These are phyloP conservation scores for Meredithiella fracta DNA, from an alignment of 2,329 filamentous ascomycete species.

Conservation along the genomic window DNA sequence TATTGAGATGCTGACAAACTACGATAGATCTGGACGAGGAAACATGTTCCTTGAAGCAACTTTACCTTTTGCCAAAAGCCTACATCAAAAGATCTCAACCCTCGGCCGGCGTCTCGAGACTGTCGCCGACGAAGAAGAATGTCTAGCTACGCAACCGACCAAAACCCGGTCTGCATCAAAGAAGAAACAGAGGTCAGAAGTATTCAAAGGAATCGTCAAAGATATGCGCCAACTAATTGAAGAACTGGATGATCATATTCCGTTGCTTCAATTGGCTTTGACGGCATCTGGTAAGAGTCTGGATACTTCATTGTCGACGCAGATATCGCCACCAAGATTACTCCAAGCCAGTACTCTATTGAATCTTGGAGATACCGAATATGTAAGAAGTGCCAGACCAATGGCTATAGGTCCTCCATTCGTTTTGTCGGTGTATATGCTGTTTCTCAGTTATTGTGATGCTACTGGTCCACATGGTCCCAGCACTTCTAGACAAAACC, in stretches of 20 bases:
- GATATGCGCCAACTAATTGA: slow-evolving; percentile 53
- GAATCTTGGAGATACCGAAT: slow-evolving; percentile 72
- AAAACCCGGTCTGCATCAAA: neutral
- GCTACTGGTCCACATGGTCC: neutral
- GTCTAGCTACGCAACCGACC: neutral
- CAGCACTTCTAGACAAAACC: neutral
- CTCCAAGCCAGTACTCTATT: slow-evolving; percentile 86
- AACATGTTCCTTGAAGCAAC: slow-evolving; percentile 61
- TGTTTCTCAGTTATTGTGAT: slow-evolving; percentile 62
- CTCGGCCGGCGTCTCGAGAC: slow-evolving; percentile 60
- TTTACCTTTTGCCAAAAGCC: slow-evolving; percentile 61
- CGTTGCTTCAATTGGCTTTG: slow-evolving; percentile 82
- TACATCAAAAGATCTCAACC: slow-evolving; percentile 68
- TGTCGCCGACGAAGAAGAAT: slow-evolving; percentile 33
- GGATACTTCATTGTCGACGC: slow-evolving; percentile 59
- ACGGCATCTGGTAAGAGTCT: slow-evolving; percentile 82
- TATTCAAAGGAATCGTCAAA: slow-evolving; percentile 32
- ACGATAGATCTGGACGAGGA: slow-evolving; percentile 37
- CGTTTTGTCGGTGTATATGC: slow-evolving; percentile 80
- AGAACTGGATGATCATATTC: slow-evolving; percentile 80
- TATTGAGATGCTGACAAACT: too few species aligned
- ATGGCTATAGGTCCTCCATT: slow-evolving; percentile 82
- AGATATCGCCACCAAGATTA: slow-evolving; percentile 77
- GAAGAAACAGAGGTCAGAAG: neutral
- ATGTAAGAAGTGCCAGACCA: slow-evolving; percentile 42